Conservation (phyloP, 1,284 basidiomycete genomes). For the Naganishia albida region DNA sequence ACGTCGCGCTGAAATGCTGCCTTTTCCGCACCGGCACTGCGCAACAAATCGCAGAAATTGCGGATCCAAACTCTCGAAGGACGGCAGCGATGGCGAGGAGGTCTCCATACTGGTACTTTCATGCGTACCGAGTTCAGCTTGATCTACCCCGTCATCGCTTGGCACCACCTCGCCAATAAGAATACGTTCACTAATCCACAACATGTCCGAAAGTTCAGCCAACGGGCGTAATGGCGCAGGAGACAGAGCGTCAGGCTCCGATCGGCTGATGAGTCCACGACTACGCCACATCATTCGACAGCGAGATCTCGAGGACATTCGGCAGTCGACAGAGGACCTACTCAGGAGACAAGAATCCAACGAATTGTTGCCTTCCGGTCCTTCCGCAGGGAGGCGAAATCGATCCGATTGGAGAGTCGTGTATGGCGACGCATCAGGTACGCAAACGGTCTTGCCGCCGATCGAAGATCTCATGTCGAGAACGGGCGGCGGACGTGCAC, state of each 20-base stretch:
- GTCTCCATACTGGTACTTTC: no score
- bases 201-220: constrained; percentile 6
- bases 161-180: background rate
- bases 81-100: no score
- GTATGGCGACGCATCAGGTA: background rate
- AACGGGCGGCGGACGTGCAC: background rate
- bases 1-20: no score
- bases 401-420: constrained; percentile 10
- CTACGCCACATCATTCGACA: constrained; percentile 10
- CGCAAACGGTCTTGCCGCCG: constrained; percentile 13
- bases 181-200: background rate
- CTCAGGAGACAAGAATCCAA: background rate
- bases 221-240: background rate
- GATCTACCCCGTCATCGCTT: background rate
- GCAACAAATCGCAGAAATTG: no score
- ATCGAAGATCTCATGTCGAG: constrained; percentile 21
- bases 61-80: no score
- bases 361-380: background rate
- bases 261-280: constrained; percentile 4
- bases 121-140: no score
- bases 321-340: constrained; percentile 3
- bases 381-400: background rate
- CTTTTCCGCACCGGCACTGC: no score
- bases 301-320: constrained; percentile 8
- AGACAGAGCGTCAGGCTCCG: no score